phyloP scores from a whole-genome alignment of 169 alveolate species.

The Cryptosporidium baileyi region DNA sequence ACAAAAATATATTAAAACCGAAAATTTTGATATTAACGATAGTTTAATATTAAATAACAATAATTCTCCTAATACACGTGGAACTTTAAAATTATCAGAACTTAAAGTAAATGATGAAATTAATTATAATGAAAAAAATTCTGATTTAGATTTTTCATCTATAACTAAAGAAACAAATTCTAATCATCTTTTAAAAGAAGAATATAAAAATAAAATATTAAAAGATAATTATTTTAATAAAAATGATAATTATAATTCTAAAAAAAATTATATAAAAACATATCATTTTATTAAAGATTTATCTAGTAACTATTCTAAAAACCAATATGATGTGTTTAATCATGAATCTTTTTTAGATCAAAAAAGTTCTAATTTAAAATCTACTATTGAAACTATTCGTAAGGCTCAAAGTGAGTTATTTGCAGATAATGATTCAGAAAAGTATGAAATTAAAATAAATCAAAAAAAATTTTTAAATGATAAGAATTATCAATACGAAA shows the following conservation, averaged over 20 bases:
- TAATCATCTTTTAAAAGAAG: neutral
- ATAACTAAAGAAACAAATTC: neutral
- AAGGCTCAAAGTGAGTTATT: neutral
- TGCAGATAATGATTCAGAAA: neutral
- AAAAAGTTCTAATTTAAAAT: constrained; percentile 2
- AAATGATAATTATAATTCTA: neutral
- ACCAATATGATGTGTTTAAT: neutral
- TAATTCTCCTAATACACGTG: constrained; percentile 45
- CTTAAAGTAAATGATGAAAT: neutral
- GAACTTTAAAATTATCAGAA: constrained; percentile 50
- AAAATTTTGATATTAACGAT: neutral
- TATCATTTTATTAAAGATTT: constrained; percentile 16
- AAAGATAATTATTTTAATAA: neutral
- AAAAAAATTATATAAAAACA: neutral
- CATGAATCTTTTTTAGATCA: neutral
- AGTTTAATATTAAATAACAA: neutral
- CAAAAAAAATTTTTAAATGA: neutral
- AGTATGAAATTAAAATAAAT: neutral
- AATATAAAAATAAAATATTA: neutral
- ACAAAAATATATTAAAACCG: neutral
- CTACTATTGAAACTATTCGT: constrained; percentile 28
- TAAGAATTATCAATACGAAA: neutral
- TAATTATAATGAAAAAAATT: neutral
- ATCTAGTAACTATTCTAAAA: neutral
- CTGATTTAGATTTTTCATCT: neutral